Base-by-base conservation (phyloP, 495 filamentous ascomycete genomes). In the Hypoxylon fragiforme region DNA sequence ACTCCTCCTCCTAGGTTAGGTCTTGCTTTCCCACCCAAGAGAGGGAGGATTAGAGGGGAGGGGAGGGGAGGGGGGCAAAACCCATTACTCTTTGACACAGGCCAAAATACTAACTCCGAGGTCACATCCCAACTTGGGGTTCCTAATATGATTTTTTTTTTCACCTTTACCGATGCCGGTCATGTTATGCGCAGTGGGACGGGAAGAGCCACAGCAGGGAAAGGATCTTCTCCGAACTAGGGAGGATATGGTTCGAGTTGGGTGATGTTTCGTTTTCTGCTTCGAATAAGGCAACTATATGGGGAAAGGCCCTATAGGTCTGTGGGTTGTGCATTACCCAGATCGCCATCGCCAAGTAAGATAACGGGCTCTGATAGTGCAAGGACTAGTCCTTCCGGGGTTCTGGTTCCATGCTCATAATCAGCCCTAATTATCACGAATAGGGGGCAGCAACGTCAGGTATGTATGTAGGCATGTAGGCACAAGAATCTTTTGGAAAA, bases 311-410 rank as follows among this genome's bases (percentile, higher is more conserved):
- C 61, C 9, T 64, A 57, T 0, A 61, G 64, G 0, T 67, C 64
- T 20, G 64, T 67, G 15, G 64, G 64, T 3, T 67, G 64, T 14
- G 64, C 45, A n/a, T n/a, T 1, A 60, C 64, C 21, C 64, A 67
- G 44, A 64, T 67, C 18, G 53, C 64, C 9, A 51, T 67, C 35
- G 62, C 64, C 24, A 61, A 67, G 64, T 67, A 54, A 53, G 64
- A 55, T 1, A 13, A 12, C 16, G 30, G n/a, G n/a, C n/a, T n/a
- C n/a, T n/a, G n/a, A n/a, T n/a, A n/a, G n/a, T n/a, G n/a, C n/a
- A n/a, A n/a, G n/a, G n/a, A n/a, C n/a, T n/a, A n/a, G n/a, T n/a
- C n/a, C n/a, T n/a, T n/a, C n/a, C n/a, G n/a, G n/a, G n/a, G n/a
- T n/a, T n/a, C n/a, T n/a, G 65, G 64, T 39, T 46, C 19, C 50